Evolutionary conservation across 2,329 filamentous ascomycete species (phyloP).

Genomic region (Monosporascus sp.): DNA sequence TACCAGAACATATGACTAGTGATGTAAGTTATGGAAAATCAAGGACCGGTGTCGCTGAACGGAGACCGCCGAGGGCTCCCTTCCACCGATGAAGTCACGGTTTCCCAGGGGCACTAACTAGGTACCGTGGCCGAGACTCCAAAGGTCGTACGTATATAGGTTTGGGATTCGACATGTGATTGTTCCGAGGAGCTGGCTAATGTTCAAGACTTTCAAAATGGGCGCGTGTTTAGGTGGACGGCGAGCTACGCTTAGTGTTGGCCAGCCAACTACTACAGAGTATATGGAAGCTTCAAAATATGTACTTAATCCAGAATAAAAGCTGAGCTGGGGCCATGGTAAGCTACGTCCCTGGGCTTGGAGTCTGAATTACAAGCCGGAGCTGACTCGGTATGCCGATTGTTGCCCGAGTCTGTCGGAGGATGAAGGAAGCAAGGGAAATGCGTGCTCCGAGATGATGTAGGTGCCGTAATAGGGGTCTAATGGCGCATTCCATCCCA

Average conservation of each 20-base stretch:
- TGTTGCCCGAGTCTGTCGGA: too few relatives aligned
- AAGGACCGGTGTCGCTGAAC: background rate
- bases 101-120: background rate
- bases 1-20: background rate
- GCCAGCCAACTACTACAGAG: too few relatives aligned
- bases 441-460: background rate
- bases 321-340: background rate
- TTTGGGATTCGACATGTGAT: background rate
- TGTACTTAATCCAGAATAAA: background rate
- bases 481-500: slow-evolving; percentile 13
- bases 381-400: too few relatives aligned
- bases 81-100: background rate
- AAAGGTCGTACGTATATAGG: background rate
- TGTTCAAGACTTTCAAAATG: background rate
- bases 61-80: background rate
- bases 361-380: background rate
- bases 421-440: background rate
- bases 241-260: background rate
- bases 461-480: background rate
- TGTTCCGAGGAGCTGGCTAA: background rate
- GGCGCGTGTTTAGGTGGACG: background rate
- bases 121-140: background rate
- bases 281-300: too few relatives aligned
- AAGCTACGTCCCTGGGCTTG: background rate
- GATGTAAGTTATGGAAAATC: background rate